Evolutionary conservation across 2,329 filamentous ascomycete species (phyloP).

Genomic region (Bipolaris bicolor): DNA sequence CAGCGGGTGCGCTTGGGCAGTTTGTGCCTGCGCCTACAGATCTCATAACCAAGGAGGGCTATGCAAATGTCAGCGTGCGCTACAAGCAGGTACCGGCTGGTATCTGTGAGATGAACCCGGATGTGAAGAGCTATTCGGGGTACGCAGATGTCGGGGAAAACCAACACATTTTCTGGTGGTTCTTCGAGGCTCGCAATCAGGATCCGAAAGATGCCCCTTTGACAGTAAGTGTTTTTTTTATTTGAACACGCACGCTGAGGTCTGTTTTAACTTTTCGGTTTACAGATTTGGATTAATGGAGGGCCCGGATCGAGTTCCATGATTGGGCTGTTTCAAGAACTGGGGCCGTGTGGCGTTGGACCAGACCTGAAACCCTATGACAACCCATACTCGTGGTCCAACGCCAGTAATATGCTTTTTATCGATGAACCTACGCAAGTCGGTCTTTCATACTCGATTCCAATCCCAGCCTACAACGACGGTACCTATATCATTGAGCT

Average conservation of each 20-base stretch:
- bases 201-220: constrained; percentile 61
- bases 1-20: constrained; percentile 41
- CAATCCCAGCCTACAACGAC: constrained; percentile 51
- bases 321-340: constrained; percentile 61
- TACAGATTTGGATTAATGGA: constrained; percentile 56
- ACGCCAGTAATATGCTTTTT: constrained; percentile 70
- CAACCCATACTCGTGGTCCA: constrained; percentile 69
- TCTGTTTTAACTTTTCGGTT: no score
- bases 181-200: constrained; percentile 61
- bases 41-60: constrained; percentile 52
- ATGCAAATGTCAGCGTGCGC: constrained; percentile 59
- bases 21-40: constrained; percentile 56
- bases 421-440: constrained; percentile 70
- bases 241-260: no score
- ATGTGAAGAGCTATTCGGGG: constrained; percentile 62
- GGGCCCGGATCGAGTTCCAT: constrained; percentile 66
- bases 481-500: constrained; percentile 51
- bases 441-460: constrained; percentile 62
- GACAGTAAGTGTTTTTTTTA: constrained; percentile 48
- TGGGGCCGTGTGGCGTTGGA: constrained; percentile 61
- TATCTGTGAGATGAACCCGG: constrained; percentile 63
- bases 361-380: constrained; percentile 56
- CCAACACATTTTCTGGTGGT: constrained; percentile 63
- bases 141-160: constrained; percentile 61
- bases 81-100: constrained; percentile 63